phyloP scores from a whole-genome alignment of 2,329 filamentous ascomycete genomes.

The Aspergillus sp. region DNA sequence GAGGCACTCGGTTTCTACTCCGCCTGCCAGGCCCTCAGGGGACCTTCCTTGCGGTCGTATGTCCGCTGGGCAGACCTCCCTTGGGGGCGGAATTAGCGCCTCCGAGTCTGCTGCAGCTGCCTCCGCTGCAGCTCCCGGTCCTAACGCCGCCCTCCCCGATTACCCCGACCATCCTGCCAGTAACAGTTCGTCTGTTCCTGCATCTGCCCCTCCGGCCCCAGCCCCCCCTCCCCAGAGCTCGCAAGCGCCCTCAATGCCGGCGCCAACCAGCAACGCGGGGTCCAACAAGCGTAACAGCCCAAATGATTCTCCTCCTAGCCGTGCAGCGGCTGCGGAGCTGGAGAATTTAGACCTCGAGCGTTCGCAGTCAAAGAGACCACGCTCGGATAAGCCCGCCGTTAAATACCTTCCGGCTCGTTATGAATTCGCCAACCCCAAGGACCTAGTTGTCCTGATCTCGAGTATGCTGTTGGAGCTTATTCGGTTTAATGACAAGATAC shows the following conservation, averaged over 20 bases:
- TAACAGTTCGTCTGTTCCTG: conserved; percentile 13
- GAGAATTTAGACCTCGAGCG: conserved; percentile 28
- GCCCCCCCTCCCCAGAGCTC: conserved; percentile 10
- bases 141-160: conserved; percentile 16
- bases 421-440: conserved; percentile 76
- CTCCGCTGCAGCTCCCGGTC: conserved; percentile 11
- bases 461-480: conserved; percentile 97
- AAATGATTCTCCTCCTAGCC: conserved; percentile 25
- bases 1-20: conserved; percentile 38
- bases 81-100: conserved; percentile 31
- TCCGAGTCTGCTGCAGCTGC: conserved; percentile 20
- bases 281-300: conserved; percentile 39
- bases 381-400: conserved; percentile 45
- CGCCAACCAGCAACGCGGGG: conserved; percentile 22
- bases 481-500: conserved; percentile 84
- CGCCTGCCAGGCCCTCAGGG: conserved; percentile 34
- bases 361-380: conserved; percentile 47
- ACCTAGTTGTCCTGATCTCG: conserved; percentile 85
- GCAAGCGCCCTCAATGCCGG: conserved; percentile 30
- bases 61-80: conserved; percentile 35
- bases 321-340: conserved; percentile 20
- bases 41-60: conserved; percentile 35
- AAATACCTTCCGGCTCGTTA: conserved; percentile 68
- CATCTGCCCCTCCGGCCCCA: conserved; percentile 14
- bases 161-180: conserved; percentile 10